phyloP scores from a whole-genome alignment of 148 eudicot genomes.

The Fagopyrum homotropicum region DNA sequence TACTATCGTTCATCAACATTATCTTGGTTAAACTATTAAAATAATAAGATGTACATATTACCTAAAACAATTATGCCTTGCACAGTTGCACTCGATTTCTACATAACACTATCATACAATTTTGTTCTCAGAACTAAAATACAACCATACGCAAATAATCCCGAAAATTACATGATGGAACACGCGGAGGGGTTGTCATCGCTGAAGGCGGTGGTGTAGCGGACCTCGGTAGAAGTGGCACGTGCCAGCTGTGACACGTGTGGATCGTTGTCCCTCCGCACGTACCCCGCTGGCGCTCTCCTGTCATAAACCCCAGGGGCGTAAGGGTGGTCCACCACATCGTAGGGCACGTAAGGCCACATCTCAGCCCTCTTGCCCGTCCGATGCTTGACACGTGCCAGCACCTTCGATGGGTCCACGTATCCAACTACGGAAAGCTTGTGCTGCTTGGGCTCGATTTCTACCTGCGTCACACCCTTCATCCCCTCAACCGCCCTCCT shows the following conservation, averaged over 20 bases:
- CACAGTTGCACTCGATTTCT: too few species aligned
- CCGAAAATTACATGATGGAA: slow-evolving; percentile 40
- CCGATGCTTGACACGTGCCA: slow-evolving; percentile 56
- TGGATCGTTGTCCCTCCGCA: slow-evolving; percentile 25
- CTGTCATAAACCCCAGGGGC: slow-evolving; percentile 66
- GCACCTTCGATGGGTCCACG: slow-evolving; percentile 72
- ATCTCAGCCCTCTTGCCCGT: slow-evolving; percentile 70
- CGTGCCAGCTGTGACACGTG: slow-evolving; percentile 37
- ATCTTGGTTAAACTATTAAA: too few species aligned
- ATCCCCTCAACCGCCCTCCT: slow-evolving; percentile 73
- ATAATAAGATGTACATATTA: too few species aligned
- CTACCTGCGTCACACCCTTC: slow-evolving; percentile 69
- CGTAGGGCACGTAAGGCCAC: slow-evolving; percentile 86
- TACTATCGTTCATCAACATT: too few species aligned
- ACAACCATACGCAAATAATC: too few species aligned
- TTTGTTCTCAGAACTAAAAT: too few species aligned
- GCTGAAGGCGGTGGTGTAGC: slow-evolving; percentile 86
- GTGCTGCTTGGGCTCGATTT: slow-evolving; percentile 52
- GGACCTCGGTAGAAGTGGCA: slow-evolving; percentile 78
- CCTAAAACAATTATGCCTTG: too few species aligned
- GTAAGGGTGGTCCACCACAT: slow-evolving; percentile 73
- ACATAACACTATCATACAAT: too few species aligned
- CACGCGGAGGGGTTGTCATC: slow-evolving; percentile 82
- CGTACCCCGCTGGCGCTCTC: slow-evolving; percentile 82
- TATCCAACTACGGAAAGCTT: slow-evolving; percentile 68